Conservation (phyloP, 202 grass and related monocot species). For the Schoenoplectus tabernaemontani region DNA sequence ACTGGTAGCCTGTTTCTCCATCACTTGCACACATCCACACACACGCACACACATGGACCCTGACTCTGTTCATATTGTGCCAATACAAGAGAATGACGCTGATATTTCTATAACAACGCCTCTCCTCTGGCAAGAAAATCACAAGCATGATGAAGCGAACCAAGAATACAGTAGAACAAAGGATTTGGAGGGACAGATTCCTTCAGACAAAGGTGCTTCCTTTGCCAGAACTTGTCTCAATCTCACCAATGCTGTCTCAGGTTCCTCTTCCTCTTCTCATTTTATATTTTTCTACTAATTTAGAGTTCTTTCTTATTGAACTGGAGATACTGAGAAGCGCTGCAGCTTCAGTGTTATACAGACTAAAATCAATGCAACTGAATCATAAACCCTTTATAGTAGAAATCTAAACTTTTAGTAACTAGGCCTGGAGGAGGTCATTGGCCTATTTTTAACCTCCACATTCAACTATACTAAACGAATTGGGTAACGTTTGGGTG, state of each 20-base stretch:
- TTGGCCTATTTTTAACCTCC: not conserved
- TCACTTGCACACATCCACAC: not conserved
- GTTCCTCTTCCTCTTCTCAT: not conserved
- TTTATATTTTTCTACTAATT: not conserved
- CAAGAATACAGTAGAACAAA: not conserved
- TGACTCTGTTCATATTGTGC: not conserved
- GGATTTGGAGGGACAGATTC: slow-evolving; percentile 23
- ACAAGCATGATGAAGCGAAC: not conserved
- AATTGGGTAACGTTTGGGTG: too few species aligned
- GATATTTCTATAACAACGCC: slow-evolving; percentile 1
- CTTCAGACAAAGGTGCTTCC: slow-evolving; percentile 7
- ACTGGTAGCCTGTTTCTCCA: not conserved
- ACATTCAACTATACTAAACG: too few species aligned
- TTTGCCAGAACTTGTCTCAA: slow-evolving; percentile 50
- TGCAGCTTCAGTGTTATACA: not conserved
- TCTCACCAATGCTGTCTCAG: slow-evolving; percentile 50
- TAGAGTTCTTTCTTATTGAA: too few species aligned
- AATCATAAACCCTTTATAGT: not conserved
- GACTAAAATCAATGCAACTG: not conserved
- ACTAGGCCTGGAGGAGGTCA: too few species aligned
- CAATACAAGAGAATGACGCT: not conserved
- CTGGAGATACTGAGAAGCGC: too few species aligned
- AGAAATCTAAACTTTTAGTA: not conserved
- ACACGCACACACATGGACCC: not conserved
- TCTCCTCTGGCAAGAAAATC: slow-evolving; percentile 13